phyloP scores from a whole-genome alignment of 208 protist species.

The Baffinella frigidus region DNA sequence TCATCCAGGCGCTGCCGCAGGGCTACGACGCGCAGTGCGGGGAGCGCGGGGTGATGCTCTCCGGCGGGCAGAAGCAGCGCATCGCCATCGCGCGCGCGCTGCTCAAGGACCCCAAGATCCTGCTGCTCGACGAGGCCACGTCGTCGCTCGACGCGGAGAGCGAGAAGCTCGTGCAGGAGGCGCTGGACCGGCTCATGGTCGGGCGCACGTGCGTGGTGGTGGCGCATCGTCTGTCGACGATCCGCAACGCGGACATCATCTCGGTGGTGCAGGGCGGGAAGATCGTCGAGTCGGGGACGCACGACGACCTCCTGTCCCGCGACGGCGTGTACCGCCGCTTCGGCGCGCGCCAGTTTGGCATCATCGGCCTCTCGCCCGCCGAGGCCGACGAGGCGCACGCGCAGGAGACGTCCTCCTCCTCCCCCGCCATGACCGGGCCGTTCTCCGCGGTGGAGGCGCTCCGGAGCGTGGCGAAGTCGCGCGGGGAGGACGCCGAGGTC shows the following conservation, averaged over 20 bases:
- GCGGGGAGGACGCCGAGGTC: constrained; percentile 17
- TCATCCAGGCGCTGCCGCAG: constrained; percentile 81
- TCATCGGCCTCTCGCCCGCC: constrained; percentile 50
- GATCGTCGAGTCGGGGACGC: constrained; percentile 55
- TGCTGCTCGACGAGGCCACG: constrained; percentile 89
- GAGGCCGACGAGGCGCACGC: neutral
- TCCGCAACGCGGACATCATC: constrained; percentile 74
- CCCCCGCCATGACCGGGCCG: constrained; percentile 22
- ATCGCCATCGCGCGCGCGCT: constrained; percentile 88
- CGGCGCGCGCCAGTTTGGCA: constrained; percentile 60
- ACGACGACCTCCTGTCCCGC: constrained; percentile 58
- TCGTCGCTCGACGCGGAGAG: constrained; percentile 84
- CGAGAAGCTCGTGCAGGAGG: constrained; percentile 84
- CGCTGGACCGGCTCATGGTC: constrained; percentile 64
- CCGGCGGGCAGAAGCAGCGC: constrained; percentile 88
- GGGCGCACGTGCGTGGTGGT: constrained; percentile 78
- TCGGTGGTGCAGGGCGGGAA: constrained; percentile 69
- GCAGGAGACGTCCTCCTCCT: constrained; percentile 28
- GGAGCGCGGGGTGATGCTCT: constrained; percentile 82
- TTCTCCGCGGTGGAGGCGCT: constrained; percentile 52
- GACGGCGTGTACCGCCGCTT: constrained; percentile 49
- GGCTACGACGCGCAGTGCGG: constrained; percentile 86
- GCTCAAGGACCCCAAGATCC: constrained; percentile 81
- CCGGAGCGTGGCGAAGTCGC: constrained; percentile 11
- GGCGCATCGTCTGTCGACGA: constrained; percentile 88